Conservation (phyloP, 225 moss, liverwort and hornwort species). For the Sphagnum contortum region DNA sequence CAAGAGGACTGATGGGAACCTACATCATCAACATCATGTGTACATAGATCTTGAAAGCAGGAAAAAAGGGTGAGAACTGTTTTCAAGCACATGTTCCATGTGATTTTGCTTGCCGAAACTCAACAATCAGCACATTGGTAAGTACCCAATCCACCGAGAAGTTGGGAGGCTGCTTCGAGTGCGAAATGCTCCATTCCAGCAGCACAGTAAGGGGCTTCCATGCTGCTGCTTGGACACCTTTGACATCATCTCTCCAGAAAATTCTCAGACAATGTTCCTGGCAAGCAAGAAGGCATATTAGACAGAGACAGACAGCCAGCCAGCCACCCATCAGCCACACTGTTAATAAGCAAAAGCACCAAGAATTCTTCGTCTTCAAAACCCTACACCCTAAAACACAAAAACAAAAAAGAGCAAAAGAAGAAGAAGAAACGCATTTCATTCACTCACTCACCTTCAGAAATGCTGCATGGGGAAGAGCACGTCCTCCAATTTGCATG, state of each 20-base stretch:
- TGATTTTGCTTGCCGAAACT: constrained; percentile 68
- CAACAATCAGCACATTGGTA: constrained; percentile 47
- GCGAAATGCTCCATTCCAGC: constrained; percentile 39
- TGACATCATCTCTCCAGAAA: constrained; percentile 73
- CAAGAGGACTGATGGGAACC: not conserved
- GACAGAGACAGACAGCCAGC: not conserved
- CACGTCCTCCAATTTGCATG: constrained; percentile 54
- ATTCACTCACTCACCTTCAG: constrained; percentile 39
- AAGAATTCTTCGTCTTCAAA: too few species aligned
- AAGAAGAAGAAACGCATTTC: not conserved
- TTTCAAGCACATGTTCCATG: constrained; percentile 50
- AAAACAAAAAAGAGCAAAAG: too few species aligned
- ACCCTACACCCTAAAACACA: too few species aligned
- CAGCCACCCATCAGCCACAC: not conserved
- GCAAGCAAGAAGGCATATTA: not conserved
- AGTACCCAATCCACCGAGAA: constrained; percentile 51
- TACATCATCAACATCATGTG: not conserved
- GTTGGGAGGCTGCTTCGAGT: constrained; percentile 14
- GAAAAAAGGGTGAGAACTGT: not conserved
- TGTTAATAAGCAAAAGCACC: not conserved
- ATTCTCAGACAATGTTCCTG: constrained; percentile 69
- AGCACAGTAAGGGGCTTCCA: constrained; percentile 61
- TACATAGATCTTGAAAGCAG: not conserved
- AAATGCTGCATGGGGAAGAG: constrained; percentile 49
- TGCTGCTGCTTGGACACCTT: constrained; percentile 77